Base-by-base conservation (phyloP, 2,329 filamentous ascomycete species). In the Alternaria incomplexa region DNA sequence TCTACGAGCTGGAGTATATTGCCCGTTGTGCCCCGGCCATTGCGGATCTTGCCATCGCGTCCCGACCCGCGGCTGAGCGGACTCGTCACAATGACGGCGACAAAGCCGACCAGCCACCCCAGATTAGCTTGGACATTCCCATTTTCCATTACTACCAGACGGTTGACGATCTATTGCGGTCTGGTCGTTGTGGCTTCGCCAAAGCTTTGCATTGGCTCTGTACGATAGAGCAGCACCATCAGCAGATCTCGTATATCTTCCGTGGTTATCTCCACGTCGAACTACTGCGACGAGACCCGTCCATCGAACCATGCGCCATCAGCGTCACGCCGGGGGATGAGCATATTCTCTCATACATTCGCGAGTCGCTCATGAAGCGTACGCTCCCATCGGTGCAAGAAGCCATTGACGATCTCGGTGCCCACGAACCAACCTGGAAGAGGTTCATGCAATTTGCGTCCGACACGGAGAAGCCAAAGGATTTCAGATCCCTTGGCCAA, bases 1-100 rank as follows among this genome's bases (percentile, higher is more conserved):
- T 36, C 0, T 36, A 36, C 15, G 15, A 36, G 15, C 7, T 36
- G 4, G 32, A 36, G 15, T 36, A 36, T 7, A 36, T 36, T 9
- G 32, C 32, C 2, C 15, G 15, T 3, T 9, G 32, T n/a, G 32
- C 32, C 9, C 13, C 15, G 4, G 32, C 15, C 0, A 36, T 36
- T 0, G 32, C 32, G 5, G 32, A 36, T 9, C 13, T 36, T 36
- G 32, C 32, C 7, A 36, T 36, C 6, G 32, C 32, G 1, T 36
- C 30, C 13, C 13, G 13, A 36, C 4, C 30, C 7, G 13, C 30
- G 30, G 13, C 30, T 13, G 13, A 15, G 13, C 30, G 4, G 4
- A 36, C 30, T 32, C 1, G 0, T 0, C 30, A 32, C 15, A 7
- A 0, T 0, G 0, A 32, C 4, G 12, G 30, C 6, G 13, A 15